Base-by-base conservation (phyloP, 225 moss, liverwort and hornwort genomes). In the Bryum argenteum region DNA sequence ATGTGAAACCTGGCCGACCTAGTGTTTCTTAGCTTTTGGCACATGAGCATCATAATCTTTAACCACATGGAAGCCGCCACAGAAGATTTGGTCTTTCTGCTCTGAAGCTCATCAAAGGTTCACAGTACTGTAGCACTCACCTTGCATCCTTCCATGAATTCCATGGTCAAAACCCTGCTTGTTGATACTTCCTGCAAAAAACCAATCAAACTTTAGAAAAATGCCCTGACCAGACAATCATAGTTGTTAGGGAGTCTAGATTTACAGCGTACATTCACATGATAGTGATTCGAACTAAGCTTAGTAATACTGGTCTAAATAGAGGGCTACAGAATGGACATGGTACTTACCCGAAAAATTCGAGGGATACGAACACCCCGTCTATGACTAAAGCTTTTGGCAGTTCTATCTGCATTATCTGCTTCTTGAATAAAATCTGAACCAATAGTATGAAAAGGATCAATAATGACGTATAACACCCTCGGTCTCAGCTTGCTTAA, bases 381-480 rank as follows among this genome's bases (percentile, higher is more conserved):
- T 62, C 69, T 90, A 55, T 80, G 77, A 4, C 79, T 78, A 84
- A 98, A 94, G 76, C 91, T 92, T 71, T 65, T 94, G 65, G 89
- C 85, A 62, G 92, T 87, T 67, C 83, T 89, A 69, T 98, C 97
- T 76, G 94, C 97, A 87, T 94, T 94, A 61, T 88, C 82, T 53
- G 92, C 97, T 89, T 98, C 97, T 74, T 89, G 82, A 51, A 82
- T 54, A 65, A 98, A 98, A 85, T 98, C 97, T 98, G 84, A 23
- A 74, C 66, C 68, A 75, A 65, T 52, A 70, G 70, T 8, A 61
- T 61, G 54, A 75, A 38, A 55, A 28, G 22, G 61, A 43, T 15
- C 54, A 21, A 60, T 60, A 58, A 67, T 44, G 14, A 15, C 8
- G 12, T 63, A 75, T n/a, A 58, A 63, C 45, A 28, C 20, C 47